These are phyloP conservation scores for Clarireedia hainanense DNA, from an alignment of 2,329 filamentous ascomycete genomes.

Conservation along the genomic window DNA sequence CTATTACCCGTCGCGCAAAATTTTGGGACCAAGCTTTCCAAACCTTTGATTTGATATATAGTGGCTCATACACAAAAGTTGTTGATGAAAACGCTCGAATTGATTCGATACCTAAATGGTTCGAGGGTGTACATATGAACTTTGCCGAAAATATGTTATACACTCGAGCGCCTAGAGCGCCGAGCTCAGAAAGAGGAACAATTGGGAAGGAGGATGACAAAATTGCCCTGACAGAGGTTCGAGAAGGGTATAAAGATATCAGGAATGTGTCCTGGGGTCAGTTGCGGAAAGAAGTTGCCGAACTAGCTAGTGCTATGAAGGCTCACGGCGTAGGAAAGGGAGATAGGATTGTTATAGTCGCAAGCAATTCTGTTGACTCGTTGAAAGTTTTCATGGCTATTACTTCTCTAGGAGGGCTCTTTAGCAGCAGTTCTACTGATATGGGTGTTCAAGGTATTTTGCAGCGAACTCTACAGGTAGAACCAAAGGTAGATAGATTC, in stretches of 20 bases:
- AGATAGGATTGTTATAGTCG: slow-evolving; percentile 69
- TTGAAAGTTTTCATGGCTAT: slow-evolving; percentile 63
- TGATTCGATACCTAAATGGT: slow-evolving; percentile 68
- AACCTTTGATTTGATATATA: slow-evolving; percentile 52
- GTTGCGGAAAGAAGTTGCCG: slow-evolving; percentile 50
- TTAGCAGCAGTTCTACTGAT: slow-evolving; percentile 71
- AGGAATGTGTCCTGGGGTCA: slow-evolving; percentile 59
- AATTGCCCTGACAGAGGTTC: slow-evolving; percentile 64
- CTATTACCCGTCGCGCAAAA: slow-evolving; percentile 48
- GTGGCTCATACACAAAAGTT: slow-evolving; percentile 48
- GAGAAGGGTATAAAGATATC: slow-evolving; percentile 52
- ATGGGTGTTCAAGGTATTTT: slow-evolving; percentile 75
- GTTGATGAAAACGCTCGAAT: slow-evolving; percentile 66
- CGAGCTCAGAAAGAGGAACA: slow-evolving; percentile 41
- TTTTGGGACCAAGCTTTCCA: slow-evolving; percentile 63
- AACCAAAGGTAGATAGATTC: slow-evolving; percentile 47
- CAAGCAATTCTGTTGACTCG: slow-evolving; percentile 68
- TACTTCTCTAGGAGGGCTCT: slow-evolving; percentile 64
- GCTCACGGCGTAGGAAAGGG: slow-evolving; percentile 59
- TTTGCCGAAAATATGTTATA: slow-evolving; percentile 77
- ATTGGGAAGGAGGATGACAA: slow-evolving; percentile 61
- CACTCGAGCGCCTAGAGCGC: slow-evolving; percentile 36
- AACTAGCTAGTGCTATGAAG: slow-evolving; percentile 58
- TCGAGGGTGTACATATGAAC: slow-evolving; percentile 64
- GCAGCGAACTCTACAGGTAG: slow-evolving; percentile 66